Evolutionary conservation across 768 basidiomycete species (phyloP).

Genomic region (Coprinopsis marcescibilis): DNA sequence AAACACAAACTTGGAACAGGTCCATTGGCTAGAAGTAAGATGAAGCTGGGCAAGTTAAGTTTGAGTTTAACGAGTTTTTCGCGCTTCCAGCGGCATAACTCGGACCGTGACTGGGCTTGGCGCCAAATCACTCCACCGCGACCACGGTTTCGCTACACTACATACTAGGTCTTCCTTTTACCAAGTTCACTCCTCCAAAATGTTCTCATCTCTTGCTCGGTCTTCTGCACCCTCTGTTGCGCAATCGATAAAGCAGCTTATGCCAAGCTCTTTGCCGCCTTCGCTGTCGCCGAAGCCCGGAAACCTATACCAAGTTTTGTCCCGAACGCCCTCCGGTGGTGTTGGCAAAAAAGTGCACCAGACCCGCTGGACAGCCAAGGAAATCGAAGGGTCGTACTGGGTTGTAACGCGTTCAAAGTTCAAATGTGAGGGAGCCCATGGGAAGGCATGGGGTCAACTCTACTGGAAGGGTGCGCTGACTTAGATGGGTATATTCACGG

Average conservation of each 20-base stretch:
- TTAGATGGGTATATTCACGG: background rate
- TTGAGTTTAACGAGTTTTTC: too few species aligned
- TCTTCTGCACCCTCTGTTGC: slow-evolving; percentile 22
- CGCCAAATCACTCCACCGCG: background rate
- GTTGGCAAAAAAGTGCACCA: slow-evolving; percentile 68
- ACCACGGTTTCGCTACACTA: background rate
- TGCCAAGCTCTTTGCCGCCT: slow-evolving; percentile 56
- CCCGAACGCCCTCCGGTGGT: slow-evolving; percentile 61
- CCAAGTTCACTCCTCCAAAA: slow-evolving; percentile 16
- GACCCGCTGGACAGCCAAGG: slow-evolving; percentile 65
- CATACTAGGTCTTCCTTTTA: slow-evolving; percentile 1
- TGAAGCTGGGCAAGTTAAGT: too few species aligned
- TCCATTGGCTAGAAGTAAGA: too few species aligned
- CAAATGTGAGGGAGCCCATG: slow-evolving; percentile 69
- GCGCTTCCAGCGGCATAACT: too few species aligned
- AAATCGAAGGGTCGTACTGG: slow-evolving; percentile 69
- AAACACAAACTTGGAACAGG: too few species aligned
- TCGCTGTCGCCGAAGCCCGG: slow-evolving; percentile 51
- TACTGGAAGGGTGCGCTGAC: slow-evolving; percentile 69
- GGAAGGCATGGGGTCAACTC: slow-evolving; percentile 78
- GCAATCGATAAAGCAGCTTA: slow-evolving; percentile 45
- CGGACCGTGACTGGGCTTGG: slow-evolving; percentile 1
- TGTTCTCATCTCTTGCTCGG: slow-evolving; percentile 31
- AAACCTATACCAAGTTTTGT: slow-evolving; percentile 68
- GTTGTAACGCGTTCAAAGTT: slow-evolving; percentile 63